A percentile compares a stretch with the other conserved stretches of the same genome.
phyloP scores from a whole-genome alignment of 2,329 filamentous ascomycete species.

The Pochonia chlamydosporia region DNA sequence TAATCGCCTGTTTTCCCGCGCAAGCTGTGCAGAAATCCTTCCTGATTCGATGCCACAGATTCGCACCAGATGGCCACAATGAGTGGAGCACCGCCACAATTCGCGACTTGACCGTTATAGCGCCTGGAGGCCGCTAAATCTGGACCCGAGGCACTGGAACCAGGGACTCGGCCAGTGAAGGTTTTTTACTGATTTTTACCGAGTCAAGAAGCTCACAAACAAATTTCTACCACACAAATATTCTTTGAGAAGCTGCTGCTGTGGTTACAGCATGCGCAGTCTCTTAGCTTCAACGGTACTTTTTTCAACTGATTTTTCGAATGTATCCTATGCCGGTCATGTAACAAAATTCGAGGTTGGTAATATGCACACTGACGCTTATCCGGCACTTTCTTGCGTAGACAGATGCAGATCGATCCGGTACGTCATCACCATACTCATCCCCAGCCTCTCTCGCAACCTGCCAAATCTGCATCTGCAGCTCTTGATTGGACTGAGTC shows the following conservation, averaged over 20 bases:
- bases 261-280: too few relatives aligned
- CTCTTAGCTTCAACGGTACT: too few relatives aligned
- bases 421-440: slow-evolving; percentile 1
- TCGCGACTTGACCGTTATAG: background rate
- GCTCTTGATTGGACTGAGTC: background rate
- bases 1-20: background rate
- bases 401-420: background rate
- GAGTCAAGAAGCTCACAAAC: too few relatives aligned
- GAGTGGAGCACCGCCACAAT: slow-evolving; percentile 2
- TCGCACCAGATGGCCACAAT: background rate
- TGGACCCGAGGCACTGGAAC: background rate
- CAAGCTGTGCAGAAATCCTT: background rate
- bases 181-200: too few relatives aligned
- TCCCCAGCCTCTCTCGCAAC: background rate
- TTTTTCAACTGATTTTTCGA: too few relatives aligned
- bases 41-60: too few relatives aligned
- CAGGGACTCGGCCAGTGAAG: background rate
- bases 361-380: background rate
- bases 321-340: background rate
- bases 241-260: too few relatives aligned
- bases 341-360: background rate
- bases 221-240: too few relatives aligned
- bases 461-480: background rate
- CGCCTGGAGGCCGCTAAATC: background rate
- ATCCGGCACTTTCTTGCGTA: background rate